Conservation (phyloP, 768 basidiomycete species). For the Suillus fuscotomentosus region DNA sequence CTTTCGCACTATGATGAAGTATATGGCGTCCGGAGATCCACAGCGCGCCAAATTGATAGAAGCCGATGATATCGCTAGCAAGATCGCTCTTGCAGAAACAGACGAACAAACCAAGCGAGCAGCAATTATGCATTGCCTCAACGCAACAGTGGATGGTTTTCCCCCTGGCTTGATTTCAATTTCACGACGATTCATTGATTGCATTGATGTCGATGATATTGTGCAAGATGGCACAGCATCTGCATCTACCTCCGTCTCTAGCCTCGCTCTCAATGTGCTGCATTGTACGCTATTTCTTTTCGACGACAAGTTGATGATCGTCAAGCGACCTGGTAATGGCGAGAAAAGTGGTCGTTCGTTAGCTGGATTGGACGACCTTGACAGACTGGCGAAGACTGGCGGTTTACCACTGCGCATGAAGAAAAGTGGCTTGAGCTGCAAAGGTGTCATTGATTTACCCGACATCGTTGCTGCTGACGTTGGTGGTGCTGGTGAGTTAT, state of each 20-base stretch:
- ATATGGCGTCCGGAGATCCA: conserved; percentile 76
- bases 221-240: conserved; percentile 45
- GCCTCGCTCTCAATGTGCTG: conserved; percentile 46
- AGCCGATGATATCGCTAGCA: conserved; percentile 84
- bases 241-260: conserved; percentile 43
- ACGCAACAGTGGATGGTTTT: conserved; percentile 84
- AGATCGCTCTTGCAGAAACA: conserved; percentile 88
- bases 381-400: conserved; percentile 65
- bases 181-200: conserved; percentile 85
- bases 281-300: conserved; percentile 92
- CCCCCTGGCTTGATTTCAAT: conserved; percentile 89
- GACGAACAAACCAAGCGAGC: conserved; percentile 91
- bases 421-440: conserved; percentile 80
- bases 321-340: conserved; percentile 76
- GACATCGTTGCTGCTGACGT: conserved; percentile 83
- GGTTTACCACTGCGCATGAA: conserved; percentile 63
- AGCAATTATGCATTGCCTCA: conserved; percentile 83
- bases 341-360: conserved; percentile 73
- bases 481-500: conserved; percentile 73
- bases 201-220: conserved; percentile 89
- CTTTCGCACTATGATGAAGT: conserved; percentile 89
- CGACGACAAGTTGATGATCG: conserved; percentile 90
- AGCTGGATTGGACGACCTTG: conserved; percentile 76
- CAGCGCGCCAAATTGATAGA: conserved; percentile 79
- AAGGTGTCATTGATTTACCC: conserved; percentile 80